Evolutionary conservation across 192 early-diverging fungal genomes (phyloP), one percentile per base, ranked within the genome.

Genomic region (Backusella psychrophila): DNA sequence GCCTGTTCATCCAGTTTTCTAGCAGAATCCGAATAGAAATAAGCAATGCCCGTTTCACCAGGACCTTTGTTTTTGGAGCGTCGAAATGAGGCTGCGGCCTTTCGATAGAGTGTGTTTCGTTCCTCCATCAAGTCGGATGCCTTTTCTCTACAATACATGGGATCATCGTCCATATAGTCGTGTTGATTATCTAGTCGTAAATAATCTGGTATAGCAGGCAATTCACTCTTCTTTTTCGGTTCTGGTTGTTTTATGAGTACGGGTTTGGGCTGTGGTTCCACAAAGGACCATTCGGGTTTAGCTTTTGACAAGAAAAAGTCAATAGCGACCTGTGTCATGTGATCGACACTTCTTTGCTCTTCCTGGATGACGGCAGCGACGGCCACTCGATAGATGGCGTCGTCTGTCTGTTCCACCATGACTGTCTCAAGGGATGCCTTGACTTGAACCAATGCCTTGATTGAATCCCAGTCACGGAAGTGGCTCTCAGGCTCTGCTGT

Each of bases 1-100:
- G 84, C 86, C 42, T 86, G 52, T 2, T 59, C 56, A 74, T 90
- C 83, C 35, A 77, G 56, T 34, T 75, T 34, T 17, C 77, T 77
- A 21, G 83, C 85, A 72, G 85, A 83, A 8, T 85, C 78, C 19
- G 89, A 86, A 79, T 90, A 88, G 66, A 81, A 86, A 49, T 79
- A 83, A 0, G 89, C 82, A 26, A 85, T 79, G 17, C 89, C 87
- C 6, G 84, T 78, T 74, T 84, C 82, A 0, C 87, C 86, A 0
- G 75, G 71, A 4, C 81, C 76, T 36, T 82, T 86, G 23, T 82
- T 71, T 3, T 66, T 77, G 14, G 52, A 11, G 12, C 29, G 53
- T 65, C 75, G 66, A 73, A 83, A 86, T 0, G 86, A 77, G 23
- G 72, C 69, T 3, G 79, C 77, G 2, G 89, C 89, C 73, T 87